phyloP scores from a whole-genome alignment of 208 protist genomes.

The Leishmania martiniquensis region DNA sequence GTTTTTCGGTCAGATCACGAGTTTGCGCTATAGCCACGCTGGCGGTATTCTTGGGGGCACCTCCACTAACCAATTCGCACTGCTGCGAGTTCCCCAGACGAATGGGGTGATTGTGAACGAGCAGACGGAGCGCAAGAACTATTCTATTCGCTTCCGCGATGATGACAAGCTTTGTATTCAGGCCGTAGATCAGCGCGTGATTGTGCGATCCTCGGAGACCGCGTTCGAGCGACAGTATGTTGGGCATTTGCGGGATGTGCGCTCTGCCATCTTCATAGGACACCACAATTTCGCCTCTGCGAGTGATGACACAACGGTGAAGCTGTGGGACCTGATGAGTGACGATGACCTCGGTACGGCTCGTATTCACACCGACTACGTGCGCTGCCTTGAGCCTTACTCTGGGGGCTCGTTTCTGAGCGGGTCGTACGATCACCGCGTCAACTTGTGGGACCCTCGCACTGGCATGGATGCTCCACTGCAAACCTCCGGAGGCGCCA shows the following conservation, averaged over 20 bases:
- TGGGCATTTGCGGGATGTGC: constrained; percentile 80
- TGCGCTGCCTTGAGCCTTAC: constrained; percentile 70
- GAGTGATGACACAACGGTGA: constrained; percentile 85
- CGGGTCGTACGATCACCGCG: constrained; percentile 85
- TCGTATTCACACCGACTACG: constrained; percentile 82
- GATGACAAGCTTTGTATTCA: constrained; percentile 86
- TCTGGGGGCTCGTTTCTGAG: constrained; percentile 70
- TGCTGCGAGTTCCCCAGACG: constrained; percentile 79
- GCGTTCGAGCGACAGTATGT: constrained; percentile 83
- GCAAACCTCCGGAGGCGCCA: constrained; percentile 39
- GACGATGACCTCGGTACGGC: constrained; percentile 60
- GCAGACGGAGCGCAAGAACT: constrained; percentile 76
- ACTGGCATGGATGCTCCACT: constrained; percentile 54
- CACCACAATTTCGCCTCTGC: constrained; percentile 80
- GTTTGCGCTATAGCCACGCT: constrained; percentile 60
- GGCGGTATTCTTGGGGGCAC: constrained; percentile 67
- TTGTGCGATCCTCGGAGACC: constrained; percentile 78
- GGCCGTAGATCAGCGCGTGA: constrained; percentile 74
- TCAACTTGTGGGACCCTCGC: constrained; percentile 85
- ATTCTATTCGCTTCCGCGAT: constrained; percentile 76
- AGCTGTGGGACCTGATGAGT: constrained; percentile 80
- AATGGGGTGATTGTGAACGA: constrained; percentile 83
- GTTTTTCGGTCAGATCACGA: constrained; percentile 83
- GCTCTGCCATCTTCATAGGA: constrained; percentile 71
- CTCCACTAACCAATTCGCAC: constrained; percentile 78